These are phyloP conservation scores for Lachnellula suecica DNA, from an alignment of 2,329 filamentous ascomycete genomes.

Conservation along the genomic window DNA sequence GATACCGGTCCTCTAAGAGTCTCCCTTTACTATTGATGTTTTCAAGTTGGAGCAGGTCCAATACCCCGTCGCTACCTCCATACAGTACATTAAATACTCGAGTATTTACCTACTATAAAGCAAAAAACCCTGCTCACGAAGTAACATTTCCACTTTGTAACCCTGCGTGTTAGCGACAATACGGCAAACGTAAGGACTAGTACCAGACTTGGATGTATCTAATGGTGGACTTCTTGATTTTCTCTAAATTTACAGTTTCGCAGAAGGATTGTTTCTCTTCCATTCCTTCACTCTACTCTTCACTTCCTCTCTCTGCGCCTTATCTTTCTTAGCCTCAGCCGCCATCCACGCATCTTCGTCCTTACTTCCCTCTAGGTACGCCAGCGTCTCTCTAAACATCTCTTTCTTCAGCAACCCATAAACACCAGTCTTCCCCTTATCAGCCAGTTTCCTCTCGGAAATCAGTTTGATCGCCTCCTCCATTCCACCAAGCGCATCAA, in stretches of 20 bases:
- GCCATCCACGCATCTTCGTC: slow-evolving; percentile 41
- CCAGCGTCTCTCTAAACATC: slow-evolving; percentile 69
- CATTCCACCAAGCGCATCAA: slow-evolving; percentile 66
- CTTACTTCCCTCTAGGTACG: slow-evolving; percentile 53
- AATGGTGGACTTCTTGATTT: background rate
- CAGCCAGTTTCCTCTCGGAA: slow-evolving; percentile 54
- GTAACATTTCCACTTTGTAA: no score
- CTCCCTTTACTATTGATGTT: no score
- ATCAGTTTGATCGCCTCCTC: slow-evolving; percentile 63
- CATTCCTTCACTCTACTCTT: slow-evolving; percentile 25
- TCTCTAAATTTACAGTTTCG: slow-evolving; percentile 23
- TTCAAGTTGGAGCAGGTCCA: no score
- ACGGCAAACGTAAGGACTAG: no score
- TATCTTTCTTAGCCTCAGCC: slow-evolving; percentile 37
- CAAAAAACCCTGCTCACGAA: no score
- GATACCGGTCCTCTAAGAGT: no score
- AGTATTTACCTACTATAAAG: no score
- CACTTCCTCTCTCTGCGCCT: slow-evolving; percentile 20
- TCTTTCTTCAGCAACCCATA: slow-evolving; percentile 74
- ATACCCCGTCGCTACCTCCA: no score
- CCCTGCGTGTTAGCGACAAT: no score
- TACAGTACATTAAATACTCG: no score
- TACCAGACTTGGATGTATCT: no score
- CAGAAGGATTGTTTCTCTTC: slow-evolving; percentile 25
- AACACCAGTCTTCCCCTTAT: slow-evolving; percentile 63